Evolutionary conservation across 2,329 filamentous ascomycete species (phyloP).

Genomic region (Sarocladium kiliense): DNA sequence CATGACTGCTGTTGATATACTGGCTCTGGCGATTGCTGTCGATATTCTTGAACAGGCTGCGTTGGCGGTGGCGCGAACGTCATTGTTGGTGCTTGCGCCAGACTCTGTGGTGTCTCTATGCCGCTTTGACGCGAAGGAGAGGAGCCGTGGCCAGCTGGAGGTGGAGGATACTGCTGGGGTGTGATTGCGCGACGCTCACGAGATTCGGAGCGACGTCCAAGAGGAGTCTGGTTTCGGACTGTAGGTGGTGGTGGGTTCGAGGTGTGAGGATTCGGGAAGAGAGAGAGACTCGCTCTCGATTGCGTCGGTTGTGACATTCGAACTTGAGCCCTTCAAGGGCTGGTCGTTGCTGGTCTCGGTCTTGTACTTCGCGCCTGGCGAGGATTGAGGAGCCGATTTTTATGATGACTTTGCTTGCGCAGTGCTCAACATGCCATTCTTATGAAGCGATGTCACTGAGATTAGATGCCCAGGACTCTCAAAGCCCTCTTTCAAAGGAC

Average conservation of each 20-base stretch:
- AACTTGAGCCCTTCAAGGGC: not conserved
- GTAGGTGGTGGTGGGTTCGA: conserved; percentile 22
- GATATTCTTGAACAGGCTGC: not conserved
- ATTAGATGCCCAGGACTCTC: conserved; percentile 6
- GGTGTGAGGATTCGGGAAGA: conserved; percentile 48
- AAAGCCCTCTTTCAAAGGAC: conserved; percentile 16
- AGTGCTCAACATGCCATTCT: not conserved
- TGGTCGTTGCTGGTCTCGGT: not conserved
- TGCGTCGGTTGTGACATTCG: conserved; percentile 15
- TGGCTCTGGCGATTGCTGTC: not conserved
- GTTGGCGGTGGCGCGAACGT: not conserved
- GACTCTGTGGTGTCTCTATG: not conserved
- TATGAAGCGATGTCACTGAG: conserved; percentile 3
- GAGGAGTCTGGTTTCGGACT: conserved; percentile 35
- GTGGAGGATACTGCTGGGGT: conserved; percentile 22
- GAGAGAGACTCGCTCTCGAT: conserved; percentile 45
- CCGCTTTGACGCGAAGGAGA: conserved; percentile 16
- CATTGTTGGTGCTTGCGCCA: not conserved
- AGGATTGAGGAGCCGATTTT: not conserved
- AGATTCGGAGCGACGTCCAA: conserved; percentile 31
- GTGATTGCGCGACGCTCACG: conserved; percentile 30
- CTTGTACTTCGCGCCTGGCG: not conserved
- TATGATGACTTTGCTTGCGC: not conserved
- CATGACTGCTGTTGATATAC: not conserved
- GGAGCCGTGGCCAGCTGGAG: too few species aligned